Evolutionary conservation across 768 basidiomycete genomes (phyloP), one percentile per base, ranked within the genome.

Genomic region (Kwoniella heveanensis): DNA sequence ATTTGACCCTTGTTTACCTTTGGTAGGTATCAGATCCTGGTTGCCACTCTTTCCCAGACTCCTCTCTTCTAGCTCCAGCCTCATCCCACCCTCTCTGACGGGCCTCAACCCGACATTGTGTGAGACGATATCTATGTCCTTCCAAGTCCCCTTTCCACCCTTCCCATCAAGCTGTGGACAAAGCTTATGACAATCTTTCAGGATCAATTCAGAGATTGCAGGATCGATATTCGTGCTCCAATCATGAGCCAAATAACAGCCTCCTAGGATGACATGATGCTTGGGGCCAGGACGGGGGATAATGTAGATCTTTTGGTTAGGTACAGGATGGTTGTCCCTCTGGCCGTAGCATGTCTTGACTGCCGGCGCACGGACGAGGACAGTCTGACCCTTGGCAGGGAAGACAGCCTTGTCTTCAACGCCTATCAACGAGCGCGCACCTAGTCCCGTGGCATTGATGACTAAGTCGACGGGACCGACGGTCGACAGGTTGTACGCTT

Each of bases 361-460:
- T 79, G 84, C 84, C 0, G 90, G 88, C 1, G 90, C 89, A 36
- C 85, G 79, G 25, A 94, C 82, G 17, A 92, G 78, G 15, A 93
- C 87, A 0, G 90, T 88, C 80, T 96, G 92, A 4, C 92, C 93
- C 49, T 90, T 84, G 66, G 92, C 85, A 1, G 92, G 92, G 74
- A 86, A 86, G 24, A 91, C 81, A 6, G 29, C 10, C 62, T 83
- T 82, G 77, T 97, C 93, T 70, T 92, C 87, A 1, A 95, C 86
- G 3, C 92, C 92, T 17, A 90, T 85, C 47, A 95, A 83, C 26
- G 86, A 87, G 47, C 86, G 83, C 8, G 92, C 86, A 1, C 86
- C 87, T 2, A 88, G 82, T 9, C 83, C 83, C 0, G 85, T 83
- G 2, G 86, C 85, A 60, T 88, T 88, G 60, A 88, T 78, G n/a